These are phyloP conservation scores for Vigna hirtella DNA, from an alignment of 306 rosid species.

Conservation along the genomic window DNA sequence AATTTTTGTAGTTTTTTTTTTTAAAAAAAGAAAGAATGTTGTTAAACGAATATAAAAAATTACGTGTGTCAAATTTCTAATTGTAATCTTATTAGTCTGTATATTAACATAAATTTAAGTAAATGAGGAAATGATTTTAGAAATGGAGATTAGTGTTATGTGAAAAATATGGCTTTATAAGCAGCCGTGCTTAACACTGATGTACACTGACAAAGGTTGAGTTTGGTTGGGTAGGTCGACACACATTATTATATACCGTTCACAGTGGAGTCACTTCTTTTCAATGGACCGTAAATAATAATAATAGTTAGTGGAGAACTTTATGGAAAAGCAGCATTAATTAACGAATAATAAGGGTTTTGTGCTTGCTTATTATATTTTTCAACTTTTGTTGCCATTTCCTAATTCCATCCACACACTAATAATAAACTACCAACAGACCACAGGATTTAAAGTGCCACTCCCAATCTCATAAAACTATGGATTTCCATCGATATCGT, in stretches of 20 bases:
- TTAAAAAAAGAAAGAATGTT: too few relatives aligned
- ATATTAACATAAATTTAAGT: too few relatives aligned
- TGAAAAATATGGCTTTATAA: slow-evolving; percentile 30
- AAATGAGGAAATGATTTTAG: too few relatives aligned
- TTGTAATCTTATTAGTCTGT: too few relatives aligned
- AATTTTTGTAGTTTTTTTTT: too few relatives aligned
- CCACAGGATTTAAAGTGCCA: background rate
- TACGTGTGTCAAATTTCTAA: too few relatives aligned
- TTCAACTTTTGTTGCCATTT: background rate
- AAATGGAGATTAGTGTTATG: too few relatives aligned
- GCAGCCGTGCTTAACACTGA: slow-evolving; percentile 59
- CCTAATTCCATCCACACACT: background rate
- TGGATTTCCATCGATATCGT: background rate
- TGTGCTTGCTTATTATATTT: background rate
- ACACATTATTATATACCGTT: background rate
- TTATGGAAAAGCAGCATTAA: background rate
- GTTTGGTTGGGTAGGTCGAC: background rate
- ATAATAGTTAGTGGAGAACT: background rate
- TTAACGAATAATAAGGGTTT: background rate
- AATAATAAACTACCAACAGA: background rate
- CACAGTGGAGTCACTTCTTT: slow-evolving; percentile 19
- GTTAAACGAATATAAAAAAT: too few relatives aligned
- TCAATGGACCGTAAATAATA: background rate
- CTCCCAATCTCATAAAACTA: background rate
- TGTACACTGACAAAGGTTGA: background rate